phyloP scores from a whole-genome alignment of 306 rosid genomes.

The Luffa aegyptiaca region DNA sequence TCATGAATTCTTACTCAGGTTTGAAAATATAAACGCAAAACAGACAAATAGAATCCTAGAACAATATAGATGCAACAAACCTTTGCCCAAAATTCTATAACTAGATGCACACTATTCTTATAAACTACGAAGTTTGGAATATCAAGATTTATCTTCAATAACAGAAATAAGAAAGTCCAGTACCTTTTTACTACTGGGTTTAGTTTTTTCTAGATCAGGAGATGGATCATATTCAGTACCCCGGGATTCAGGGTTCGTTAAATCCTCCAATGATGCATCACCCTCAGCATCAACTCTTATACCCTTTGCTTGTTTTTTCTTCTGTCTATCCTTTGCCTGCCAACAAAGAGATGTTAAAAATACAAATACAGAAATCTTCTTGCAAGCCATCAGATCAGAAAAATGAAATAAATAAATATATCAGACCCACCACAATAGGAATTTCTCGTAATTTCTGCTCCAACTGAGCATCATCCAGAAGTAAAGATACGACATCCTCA shows the following conservation, averaged over 20 bases:
- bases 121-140: background rate
- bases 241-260: constrained; percentile 33
- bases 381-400: background rate
- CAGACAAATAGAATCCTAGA: background rate
- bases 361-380: background rate
- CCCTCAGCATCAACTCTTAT: constrained; percentile 84
- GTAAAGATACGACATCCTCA: constrained; percentile 92
- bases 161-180: background rate
- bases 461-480: constrained; percentile 89
- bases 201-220: constrained; percentile 50
- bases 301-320: constrained; percentile 68
- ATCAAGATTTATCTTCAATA: background rate
- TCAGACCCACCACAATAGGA: constrained; percentile 59
- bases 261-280: constrained; percentile 83
- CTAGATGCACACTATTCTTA: background rate
- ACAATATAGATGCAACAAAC: background rate
- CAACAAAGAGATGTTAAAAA: constrained; percentile 6
- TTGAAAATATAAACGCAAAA: background rate
- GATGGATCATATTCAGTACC: constrained; percentile 41
- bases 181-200: constrained; percentile 76
- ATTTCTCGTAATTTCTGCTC: constrained; percentile 83
- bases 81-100: background rate
- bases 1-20: background rate
- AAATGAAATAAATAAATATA: background rate
- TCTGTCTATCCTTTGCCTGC: constrained; percentile 75